Conservation (phyloP, 139 green algal genomes). For the Chlamydomonas asymmetrica region DNA sequence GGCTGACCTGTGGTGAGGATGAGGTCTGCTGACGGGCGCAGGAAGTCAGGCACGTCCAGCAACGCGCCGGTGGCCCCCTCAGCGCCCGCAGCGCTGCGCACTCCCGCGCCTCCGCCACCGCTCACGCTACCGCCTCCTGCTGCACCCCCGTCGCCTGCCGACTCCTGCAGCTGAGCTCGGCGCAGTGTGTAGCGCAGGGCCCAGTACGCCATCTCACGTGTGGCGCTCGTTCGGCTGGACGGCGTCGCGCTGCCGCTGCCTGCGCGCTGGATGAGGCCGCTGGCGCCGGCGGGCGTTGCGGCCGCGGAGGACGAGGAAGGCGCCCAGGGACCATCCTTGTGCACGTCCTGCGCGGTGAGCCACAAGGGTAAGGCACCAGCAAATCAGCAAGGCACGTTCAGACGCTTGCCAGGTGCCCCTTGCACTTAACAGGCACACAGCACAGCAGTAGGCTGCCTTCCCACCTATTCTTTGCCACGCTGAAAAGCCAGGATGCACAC, state of each 20-base stretch:
- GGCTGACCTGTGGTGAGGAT: constrained; percentile 66
- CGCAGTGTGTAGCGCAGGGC: constrained; percentile 72
- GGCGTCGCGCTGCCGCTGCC: too few relatives aligned
- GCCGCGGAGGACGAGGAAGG: neutral
- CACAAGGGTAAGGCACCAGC: too few relatives aligned
- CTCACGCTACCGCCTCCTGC: constrained; percentile 9
- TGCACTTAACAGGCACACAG: too few relatives aligned
- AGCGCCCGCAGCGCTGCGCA: neutral
- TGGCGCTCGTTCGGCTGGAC: constrained; percentile 42
- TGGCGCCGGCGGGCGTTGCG: neutral
- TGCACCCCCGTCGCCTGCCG: neutral
- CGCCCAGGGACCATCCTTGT: neutral
- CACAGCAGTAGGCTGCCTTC: too few relatives aligned
- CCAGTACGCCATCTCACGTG: constrained; percentile 76
- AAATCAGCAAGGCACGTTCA: too few relatives aligned
- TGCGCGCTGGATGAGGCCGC: neutral
- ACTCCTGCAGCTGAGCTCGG: neutral
- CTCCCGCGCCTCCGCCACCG: neutral
- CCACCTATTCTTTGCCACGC: too few relatives aligned
- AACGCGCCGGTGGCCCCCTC: neutral
- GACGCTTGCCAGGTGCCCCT: too few relatives aligned
- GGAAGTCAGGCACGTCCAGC: constrained; percentile 75
- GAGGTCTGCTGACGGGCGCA: constrained; percentile 41
- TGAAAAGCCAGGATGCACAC: too few relatives aligned
- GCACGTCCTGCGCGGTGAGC: constrained; percentile 6